A percentile compares a stretch with the other conserved stretches of the same genome.
Evolutionary conservation across 1,284 basidiomycete genomes (phyloP).

Genomic region (Peniophora sp.): DNA sequence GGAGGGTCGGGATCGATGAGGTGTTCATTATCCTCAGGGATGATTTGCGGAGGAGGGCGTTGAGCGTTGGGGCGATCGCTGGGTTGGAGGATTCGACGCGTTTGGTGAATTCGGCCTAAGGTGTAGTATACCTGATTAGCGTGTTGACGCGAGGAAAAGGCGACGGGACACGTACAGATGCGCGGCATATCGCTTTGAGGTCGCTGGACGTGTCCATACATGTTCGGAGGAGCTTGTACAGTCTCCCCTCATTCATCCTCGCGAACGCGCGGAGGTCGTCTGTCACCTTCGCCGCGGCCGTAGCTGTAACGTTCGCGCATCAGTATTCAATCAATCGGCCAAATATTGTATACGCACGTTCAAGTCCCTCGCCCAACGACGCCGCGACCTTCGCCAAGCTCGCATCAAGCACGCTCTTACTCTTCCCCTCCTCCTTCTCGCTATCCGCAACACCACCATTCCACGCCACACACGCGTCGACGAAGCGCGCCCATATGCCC

Average conservation of each 20-base stretch:
- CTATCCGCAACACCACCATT: conserved; percentile 71
- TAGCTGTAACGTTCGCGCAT: too few species aligned
- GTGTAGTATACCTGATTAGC: neutral
- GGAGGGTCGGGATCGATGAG: conserved; percentile 76
- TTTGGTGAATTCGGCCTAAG: conserved; percentile 72
- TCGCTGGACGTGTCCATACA: conserved; percentile 82
- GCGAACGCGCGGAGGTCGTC: conserved; percentile 84
- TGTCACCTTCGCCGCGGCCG: conserved; percentile 26
- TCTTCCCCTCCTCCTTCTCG: conserved; percentile 55
- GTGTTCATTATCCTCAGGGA: conserved; percentile 76
- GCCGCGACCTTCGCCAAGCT: neutral
- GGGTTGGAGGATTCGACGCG: conserved; percentile 68
- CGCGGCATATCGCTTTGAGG: conserved; percentile 74
- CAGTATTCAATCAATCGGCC: too few species aligned
- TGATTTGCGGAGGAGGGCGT: conserved; percentile 63
- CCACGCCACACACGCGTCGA: neutral
- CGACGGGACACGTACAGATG: conserved; percentile 41
- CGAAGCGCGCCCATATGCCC: neutral
- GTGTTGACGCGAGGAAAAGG: neutral
- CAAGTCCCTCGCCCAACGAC: conserved; percentile 45
- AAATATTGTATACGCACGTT: conserved; percentile 35
- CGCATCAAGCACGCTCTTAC: too few species aligned
- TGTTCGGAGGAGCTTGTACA: conserved; percentile 80
- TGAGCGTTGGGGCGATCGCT: conserved; percentile 61
- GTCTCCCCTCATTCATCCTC: conserved; percentile 75